Base-by-base conservation (phyloP, 2,329 filamentous ascomycete genomes). In the Talaromyces islandicus region DNA sequence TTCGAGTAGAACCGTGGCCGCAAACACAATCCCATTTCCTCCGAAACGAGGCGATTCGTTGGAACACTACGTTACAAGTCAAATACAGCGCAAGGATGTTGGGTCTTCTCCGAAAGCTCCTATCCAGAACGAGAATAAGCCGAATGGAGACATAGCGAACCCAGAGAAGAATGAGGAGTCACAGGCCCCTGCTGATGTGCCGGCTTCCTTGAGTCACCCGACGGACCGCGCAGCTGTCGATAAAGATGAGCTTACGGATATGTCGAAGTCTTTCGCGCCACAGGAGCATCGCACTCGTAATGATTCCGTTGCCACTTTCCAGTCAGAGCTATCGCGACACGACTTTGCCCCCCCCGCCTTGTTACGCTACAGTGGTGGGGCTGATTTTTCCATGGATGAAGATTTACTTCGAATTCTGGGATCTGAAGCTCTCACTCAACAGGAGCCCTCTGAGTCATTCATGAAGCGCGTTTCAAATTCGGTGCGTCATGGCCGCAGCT, bases 351-450 rank as follows among this genome's bases (percentile, higher is more conserved):
- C 88, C 10, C 87, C 88, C 10, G 87, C 86, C 67, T 78, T 91
- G 63, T 85, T 88, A 65, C 83, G 88, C 68, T 90, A 85, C 63
- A 96, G 89, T 73, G 83, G 85, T 50, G 91, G 90, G 57, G 91
- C 88, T 58, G 92, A 96, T 65, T 94, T 97, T 70, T 94, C 89
- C 62, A 87, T 96, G 88, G 93, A 97, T 65, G 92, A 97, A 73
- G 94, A 97, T 71, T 91, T 97, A 85, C 89, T 90, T 58, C 88
- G 92, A 60, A 93, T 97, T 60, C 81, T 96, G 62, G 89, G 87
- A 46, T 87, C 85, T 21, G 91, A 93, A 62, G 90, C 92, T 54
- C 24, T 64, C 10, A 56, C 56, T 52, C 70, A 72, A 25, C 64
- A 75, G 67, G 60, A 48, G 9, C 81, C 83, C 50, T 88, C 86